These are phyloP conservation scores for Raffaelea arxii DNA, from an alignment of 2,329 filamentous ascomycete species.

Conservation along the genomic window DNA sequence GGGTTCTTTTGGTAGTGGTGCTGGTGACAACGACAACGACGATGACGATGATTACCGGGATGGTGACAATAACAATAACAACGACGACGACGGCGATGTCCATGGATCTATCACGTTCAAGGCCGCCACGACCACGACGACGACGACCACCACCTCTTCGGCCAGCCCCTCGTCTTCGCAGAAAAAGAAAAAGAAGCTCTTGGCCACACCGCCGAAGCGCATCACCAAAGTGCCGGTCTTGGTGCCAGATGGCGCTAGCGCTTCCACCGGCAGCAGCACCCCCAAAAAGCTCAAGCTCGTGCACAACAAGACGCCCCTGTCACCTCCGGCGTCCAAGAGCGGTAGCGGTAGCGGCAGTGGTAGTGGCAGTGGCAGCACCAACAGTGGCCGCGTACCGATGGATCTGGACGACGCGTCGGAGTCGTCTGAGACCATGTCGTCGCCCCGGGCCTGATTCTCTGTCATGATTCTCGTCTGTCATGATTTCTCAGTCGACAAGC, in stretches of 20 bases:
- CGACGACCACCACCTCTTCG: not conserved
- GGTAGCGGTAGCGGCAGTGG: no score
- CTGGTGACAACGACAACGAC: slow-evolving; percentile 11
- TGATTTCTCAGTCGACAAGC: no score
- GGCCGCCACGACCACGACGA: not conserved
- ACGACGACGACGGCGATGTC: slow-evolving; percentile 3
- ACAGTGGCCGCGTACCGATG: slow-evolving; percentile 29
- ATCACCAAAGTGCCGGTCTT: slow-evolving; percentile 29
- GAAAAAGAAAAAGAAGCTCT: slow-evolving; percentile 12
- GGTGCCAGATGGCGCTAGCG: no score
- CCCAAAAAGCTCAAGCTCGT: slow-evolving; percentile 33
- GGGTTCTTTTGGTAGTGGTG: slow-evolving; percentile 9
- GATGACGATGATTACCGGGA: slow-evolving; percentile 9
- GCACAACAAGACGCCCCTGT: slow-evolving; percentile 33
- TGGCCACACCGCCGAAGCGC: slow-evolving; percentile 31
- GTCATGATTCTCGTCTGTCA: no score
- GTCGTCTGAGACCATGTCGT: slow-evolving; percentile 46
- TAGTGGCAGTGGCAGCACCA: no score
- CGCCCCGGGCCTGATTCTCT: slow-evolving; percentile 35
- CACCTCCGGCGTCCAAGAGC: slow-evolving; percentile 38
- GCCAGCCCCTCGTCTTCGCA: not conserved
- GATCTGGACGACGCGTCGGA: slow-evolving; percentile 40
- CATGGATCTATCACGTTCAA: slow-evolving; percentile 9
- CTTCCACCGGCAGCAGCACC: no score
- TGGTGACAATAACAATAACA: slow-evolving; percentile 2